phyloP scores from a whole-genome alignment of 805 yeast genomes.

The Lachancea nothofagi region DNA sequence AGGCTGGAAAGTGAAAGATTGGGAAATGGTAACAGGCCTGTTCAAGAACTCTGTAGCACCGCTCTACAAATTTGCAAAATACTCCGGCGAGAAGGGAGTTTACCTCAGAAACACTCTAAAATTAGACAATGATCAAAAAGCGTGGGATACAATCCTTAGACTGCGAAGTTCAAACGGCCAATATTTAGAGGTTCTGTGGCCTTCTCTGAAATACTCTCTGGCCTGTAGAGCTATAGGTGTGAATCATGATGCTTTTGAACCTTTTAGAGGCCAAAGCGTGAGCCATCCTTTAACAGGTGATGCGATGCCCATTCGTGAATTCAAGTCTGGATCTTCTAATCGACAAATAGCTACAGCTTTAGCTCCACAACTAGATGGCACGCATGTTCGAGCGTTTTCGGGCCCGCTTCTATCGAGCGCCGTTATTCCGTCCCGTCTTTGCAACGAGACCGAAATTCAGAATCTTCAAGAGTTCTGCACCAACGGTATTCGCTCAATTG shows the following conservation, averaged over 20 bases:
- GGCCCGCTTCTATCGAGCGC: background rate
- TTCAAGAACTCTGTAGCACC: conserved; percentile 1
- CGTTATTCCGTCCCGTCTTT: conserved; percentile 8
- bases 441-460: background rate
- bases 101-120: background rate
- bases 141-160: background rate
- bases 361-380: conserved; percentile 18
- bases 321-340: conserved; percentile 13
- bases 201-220: conserved; percentile 5
- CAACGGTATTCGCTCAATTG: no score
- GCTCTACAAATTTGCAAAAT: background rate
- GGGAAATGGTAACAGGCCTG: background rate
- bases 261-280: conserved; percentile 8
- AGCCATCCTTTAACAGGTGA: conserved; percentile 17
- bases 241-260: conserved; percentile 8
- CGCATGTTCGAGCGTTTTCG: conserved; percentile 11
- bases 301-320: conserved; percentile 13
- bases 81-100: background rate
- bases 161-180: background rate
- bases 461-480: background rate
- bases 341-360: conserved; percentile 23
- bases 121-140: no score
- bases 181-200: conserved; percentile 9
- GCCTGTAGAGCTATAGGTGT: conserved; percentile 26
- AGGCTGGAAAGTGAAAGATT: background rate